These are phyloP conservation scores for Fusarium redolens DNA, from an alignment of 2,329 filamentous ascomycete species.

Conservation along the genomic window DNA sequence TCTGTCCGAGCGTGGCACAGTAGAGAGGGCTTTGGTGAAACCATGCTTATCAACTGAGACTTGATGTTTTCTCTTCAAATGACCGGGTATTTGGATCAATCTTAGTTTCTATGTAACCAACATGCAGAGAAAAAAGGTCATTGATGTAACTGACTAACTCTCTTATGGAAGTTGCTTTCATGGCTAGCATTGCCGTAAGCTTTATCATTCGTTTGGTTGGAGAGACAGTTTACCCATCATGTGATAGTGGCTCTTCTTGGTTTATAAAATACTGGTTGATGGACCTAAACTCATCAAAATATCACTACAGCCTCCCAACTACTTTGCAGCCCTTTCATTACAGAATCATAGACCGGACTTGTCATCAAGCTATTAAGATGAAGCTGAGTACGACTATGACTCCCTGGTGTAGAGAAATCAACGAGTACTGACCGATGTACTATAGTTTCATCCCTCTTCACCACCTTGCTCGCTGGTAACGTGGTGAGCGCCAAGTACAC, in stretches of 20 bases:
- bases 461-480: accelerated
- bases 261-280: not conserved
- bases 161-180: too few relatives aligned
- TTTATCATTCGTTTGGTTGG: not conserved
- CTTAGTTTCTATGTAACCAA: not conserved
- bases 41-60: too few relatives aligned
- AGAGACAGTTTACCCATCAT: not conserved
- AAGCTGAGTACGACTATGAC: not conserved
- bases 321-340: not conserved
- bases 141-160: not conserved
- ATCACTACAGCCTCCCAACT: accelerated
- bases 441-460: accelerated
- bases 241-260: not conserved
- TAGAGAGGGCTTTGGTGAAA: too few relatives aligned
- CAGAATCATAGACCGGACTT: not conserved
- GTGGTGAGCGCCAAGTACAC: accelerated
- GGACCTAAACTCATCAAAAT: accelerated
- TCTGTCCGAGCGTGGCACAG: too few relatives aligned
- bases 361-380: not conserved
- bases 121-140: not conserved
- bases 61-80: too few relatives aligned
- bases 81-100: too few relatives aligned
- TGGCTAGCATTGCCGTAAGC: not conserved
- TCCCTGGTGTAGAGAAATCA: accelerated
- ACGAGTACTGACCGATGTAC: accelerated